Evolutionary conservation across 345 rosid species (phyloP).

Genomic region (Hypericum androsaemum): DNA sequence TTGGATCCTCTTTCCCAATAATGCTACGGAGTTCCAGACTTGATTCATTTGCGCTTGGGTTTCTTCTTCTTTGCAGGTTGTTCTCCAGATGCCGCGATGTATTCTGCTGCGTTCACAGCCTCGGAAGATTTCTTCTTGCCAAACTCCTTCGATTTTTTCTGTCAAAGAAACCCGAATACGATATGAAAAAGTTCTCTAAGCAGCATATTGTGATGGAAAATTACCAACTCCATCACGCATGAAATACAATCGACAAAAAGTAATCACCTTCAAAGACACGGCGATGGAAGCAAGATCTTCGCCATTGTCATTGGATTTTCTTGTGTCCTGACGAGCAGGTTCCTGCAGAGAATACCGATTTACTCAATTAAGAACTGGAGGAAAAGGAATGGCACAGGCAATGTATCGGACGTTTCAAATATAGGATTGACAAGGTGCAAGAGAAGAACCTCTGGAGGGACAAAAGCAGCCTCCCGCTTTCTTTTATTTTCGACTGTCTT

Average conservation of each 20-base stretch:
- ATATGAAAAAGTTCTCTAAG: not conserved
- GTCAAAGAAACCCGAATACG: conserved; percentile 14
- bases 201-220: not conserved
- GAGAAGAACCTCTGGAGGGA: conserved; percentile 72
- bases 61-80: conserved; percentile 12
- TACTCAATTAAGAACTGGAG: not conserved
- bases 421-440: not conserved
- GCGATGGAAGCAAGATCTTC: conserved; percentile 51
- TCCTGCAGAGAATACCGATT: conserved; percentile 27
- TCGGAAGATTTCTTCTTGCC: conserved; percentile 38
- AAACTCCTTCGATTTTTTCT: conserved; percentile 60
- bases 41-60: conserved; percentile 5
- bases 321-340: conserved; percentile 26
- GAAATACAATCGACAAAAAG: not conserved
- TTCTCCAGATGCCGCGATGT: conserved; percentile 16
- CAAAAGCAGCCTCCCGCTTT: conserved; percentile 63
- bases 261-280: conserved; percentile 53
- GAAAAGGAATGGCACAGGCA: not conserved
- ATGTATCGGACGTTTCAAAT: too few relatives aligned
- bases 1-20: too few relatives aligned
- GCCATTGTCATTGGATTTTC: conserved; percentile 25
- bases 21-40: too few relatives aligned
- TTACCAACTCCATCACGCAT: too few relatives aligned
- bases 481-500: conserved; percentile 76
- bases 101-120: conserved; percentile 50